A percentile compares a stretch with the other conserved stretches of the same genome.
Conservation (phyloP, 495 filamentous ascomycete species). For the Parmelia sp. region DNA sequence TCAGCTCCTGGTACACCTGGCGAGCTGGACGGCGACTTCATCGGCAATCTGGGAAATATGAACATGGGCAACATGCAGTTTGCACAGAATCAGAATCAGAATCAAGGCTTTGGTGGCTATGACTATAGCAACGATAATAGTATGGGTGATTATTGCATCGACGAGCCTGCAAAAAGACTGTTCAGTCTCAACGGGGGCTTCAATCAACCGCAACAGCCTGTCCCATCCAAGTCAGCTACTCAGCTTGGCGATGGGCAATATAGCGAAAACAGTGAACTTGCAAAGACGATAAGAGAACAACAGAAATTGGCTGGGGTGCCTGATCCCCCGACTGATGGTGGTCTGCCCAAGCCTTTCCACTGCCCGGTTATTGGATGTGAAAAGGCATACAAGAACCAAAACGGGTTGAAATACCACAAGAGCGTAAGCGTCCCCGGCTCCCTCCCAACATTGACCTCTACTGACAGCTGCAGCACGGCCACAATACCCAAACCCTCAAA, state of each 20-base stretch:
- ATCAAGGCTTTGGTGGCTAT: constrained; percentile 31
- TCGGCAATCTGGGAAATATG: constrained; percentile 45
- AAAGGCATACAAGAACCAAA: constrained; percentile 99
- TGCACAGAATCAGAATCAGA: constrained; percentile 43
- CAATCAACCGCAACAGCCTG: constrained; percentile 55
- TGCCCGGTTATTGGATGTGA: constrained; percentile 98
- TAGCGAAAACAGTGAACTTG: constrained; percentile 67
- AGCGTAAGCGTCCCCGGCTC: constrained; percentile 45
- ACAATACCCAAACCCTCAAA: constrained; percentile 91
- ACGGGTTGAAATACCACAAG: constrained; percentile 85
- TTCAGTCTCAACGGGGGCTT: constrained; percentile 78
- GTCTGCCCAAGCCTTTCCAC: constrained; percentile 89
- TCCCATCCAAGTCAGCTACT: constrained; percentile 42
- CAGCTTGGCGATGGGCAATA: constrained; percentile 66
- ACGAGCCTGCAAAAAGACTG: constrained; percentile 89
- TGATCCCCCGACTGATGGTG: constrained; percentile 48
- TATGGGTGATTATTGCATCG: constrained; percentile 74
- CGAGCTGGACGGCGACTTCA: constrained; percentile 53
- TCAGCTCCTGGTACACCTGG: constrained; percentile 69
- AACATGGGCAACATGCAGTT: constrained; percentile 50
- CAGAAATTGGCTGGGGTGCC: constrained; percentile 63
- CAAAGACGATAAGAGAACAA: constrained; percentile 62
- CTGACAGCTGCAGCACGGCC: constrained; percentile 62
- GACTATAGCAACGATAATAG: constrained; percentile 43
- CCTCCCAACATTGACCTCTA: not conserved